These are phyloP conservation scores for Podila minutissima DNA, from an alignment of 192 early-diverging fungal species.

Conservation along the genomic window DNA sequence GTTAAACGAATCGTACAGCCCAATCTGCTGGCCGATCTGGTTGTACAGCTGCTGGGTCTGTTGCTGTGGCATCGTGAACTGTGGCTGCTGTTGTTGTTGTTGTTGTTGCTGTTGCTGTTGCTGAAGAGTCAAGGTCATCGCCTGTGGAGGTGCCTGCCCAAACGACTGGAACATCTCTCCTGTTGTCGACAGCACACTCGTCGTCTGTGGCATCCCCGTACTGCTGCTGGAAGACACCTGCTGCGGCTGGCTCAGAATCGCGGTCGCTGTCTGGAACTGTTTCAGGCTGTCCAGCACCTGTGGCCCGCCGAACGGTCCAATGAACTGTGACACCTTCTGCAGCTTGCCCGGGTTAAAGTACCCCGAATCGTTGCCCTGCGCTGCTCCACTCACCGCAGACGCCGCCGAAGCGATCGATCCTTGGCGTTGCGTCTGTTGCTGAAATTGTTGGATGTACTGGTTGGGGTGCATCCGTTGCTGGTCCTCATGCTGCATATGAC, in stretches of 20 bases:
- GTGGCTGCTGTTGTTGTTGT: slow-evolving; percentile 3
- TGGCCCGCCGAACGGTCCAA: slow-evolving; percentile 47
- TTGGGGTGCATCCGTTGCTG: slow-evolving; percentile 22
- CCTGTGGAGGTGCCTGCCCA: slow-evolving; percentile 1
- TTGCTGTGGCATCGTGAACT: slow-evolving; percentile 3
- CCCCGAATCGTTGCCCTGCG: slow-evolving; percentile 7
- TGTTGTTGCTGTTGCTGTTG: slow-evolving; percentile 17
- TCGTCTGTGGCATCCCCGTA: slow-evolving; percentile 1
- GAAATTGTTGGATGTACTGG: background rate
- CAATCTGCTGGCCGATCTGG: slow-evolving; percentile 40
- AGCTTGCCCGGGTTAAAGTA: slow-evolving; percentile 41
- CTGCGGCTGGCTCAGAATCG: slow-evolving; percentile 35
- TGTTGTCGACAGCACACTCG: slow-evolving; percentile 11
- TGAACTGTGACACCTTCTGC: slow-evolving; percentile 50
- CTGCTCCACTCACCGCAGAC: background rate
- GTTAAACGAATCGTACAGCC: slow-evolving; percentile 38
- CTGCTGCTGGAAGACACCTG: background rate
- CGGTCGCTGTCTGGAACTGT: slow-evolving; percentile 43
- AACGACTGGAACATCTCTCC: slow-evolving; percentile 17
- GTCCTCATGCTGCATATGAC: slow-evolving; percentile 35
- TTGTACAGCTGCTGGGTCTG: slow-evolving; percentile 36
- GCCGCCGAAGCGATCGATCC: slow-evolving; percentile 13
- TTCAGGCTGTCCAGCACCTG: slow-evolving; percentile 50
- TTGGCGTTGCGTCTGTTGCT: slow-evolving; percentile 18
- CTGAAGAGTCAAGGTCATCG: slow-evolving; percentile 5